Evolutionary conservation across 2,329 filamentous ascomycete genomes (phyloP), one percentile per base, ranked within the genome.

Genomic region (Claviceps purpurea): DNA sequence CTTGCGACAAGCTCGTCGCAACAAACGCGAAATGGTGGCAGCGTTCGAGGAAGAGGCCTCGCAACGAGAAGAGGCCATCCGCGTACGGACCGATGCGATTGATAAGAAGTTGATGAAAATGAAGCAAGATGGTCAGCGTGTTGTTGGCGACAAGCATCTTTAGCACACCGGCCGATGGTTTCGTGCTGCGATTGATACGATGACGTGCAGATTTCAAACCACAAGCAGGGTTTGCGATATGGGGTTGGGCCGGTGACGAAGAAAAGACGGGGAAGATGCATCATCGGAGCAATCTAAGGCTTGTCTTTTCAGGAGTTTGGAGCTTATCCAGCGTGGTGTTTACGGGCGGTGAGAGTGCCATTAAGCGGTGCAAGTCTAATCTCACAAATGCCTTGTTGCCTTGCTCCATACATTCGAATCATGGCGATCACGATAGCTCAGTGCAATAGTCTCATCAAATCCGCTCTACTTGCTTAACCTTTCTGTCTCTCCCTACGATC

Each of bases 401-500:
- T 52, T 52, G 54, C 49, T 56, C 55, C 52, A 48, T 54, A 18
- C 38, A 39, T 26, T 18, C 43, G 18, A 41, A 22, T 13, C 6
- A 44, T n/a, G 39, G 10, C 38, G 10, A 11, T 34, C 42, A 44
- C 11, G n/a, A 52, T 40, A 46, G 22, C 46, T 11, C n/a, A 34
- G 37, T n/a, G 30, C 2, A 34, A n/a, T 10, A 14, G 18, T 13
- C 20, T 18, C 11, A 4, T 44, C 20, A 52, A 37, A 52, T 52
- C 8, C 18, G 38, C 4, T 39, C 34, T 11, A 52, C 20, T 22
- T 50, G 51, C 47, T 50, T 52, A 41, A 85, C 80, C 55, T 70
- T 77, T 58, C 83, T 72, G 57, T 83, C 74, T 57, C 73, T 73
- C 43, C 76, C 75, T 2, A 87, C 78, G 10, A 84, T 69, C 48